Evolutionary conservation across 495 filamentous ascomycete genomes (phyloP).

Genomic region (Thermothielavioides terrestris): DNA sequence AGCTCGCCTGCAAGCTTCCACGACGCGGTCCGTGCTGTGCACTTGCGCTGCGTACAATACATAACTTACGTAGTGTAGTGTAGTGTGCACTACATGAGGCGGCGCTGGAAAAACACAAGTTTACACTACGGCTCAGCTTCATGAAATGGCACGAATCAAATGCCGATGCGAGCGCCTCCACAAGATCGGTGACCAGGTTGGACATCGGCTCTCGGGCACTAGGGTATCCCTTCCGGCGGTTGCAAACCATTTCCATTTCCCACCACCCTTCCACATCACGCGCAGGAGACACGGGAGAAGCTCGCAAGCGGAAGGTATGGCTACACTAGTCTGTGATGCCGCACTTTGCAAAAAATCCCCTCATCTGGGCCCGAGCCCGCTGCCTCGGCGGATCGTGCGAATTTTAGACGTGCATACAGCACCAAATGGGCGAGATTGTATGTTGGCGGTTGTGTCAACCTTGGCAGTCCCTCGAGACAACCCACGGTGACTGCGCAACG

Average conservation of each 20-base stretch:
- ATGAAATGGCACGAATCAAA: background rate
- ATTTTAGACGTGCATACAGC: slow-evolving; percentile 9
- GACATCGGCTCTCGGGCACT: background rate
- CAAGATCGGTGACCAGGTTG: background rate
- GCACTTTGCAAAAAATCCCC: background rate
- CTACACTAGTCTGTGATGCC: background rate
- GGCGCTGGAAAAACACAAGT: background rate
- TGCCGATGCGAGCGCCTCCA: background rate
- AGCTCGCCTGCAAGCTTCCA: no score
- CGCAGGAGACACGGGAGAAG: background rate
- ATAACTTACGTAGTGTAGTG: no score
- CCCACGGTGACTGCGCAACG: no score
- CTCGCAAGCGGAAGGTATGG: no score
- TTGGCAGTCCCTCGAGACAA: background rate
- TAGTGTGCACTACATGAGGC: no score
- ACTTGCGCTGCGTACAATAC: no score
- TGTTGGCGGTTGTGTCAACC: background rate
- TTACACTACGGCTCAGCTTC: slow-evolving; percentile 1
- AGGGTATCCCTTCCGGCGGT: background rate
- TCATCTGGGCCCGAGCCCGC: background rate
- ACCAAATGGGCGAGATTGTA: slow-evolving; percentile 5
- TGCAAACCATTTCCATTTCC: background rate
- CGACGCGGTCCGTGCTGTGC: no score
- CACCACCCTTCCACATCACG: background rate
- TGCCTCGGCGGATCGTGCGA: background rate